These are phyloP conservation scores for Leccinum uliginosum DNA, from an alignment of 768 basidiomycete species.

Conservation along the genomic window DNA sequence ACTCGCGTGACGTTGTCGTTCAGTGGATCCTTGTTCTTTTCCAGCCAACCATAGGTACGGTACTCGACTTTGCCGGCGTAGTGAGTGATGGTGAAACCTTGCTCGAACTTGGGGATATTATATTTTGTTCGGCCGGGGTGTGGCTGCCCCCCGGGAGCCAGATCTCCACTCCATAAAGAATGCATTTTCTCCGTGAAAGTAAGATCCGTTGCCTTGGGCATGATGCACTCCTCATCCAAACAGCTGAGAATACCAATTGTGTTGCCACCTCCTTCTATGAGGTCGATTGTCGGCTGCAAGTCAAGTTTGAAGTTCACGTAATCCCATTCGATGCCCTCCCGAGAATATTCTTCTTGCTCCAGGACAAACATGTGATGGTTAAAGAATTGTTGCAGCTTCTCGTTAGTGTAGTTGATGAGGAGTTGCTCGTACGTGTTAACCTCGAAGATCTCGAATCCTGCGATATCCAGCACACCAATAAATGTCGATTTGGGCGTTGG, in stretches of 20 bases:
- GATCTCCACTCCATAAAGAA: constrained; percentile 57
- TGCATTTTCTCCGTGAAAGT: constrained; percentile 95
- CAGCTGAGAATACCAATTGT: constrained; percentile 88
- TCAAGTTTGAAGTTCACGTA: constrained; percentile 98
- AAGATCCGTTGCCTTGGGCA: constrained; percentile 96
- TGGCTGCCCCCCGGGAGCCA: constrained; percentile 39
- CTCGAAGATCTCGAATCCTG: constrained; percentile 97
- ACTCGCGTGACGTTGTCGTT: constrained; percentile 94
- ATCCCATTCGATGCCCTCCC: constrained; percentile 96
- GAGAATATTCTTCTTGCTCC: constrained; percentile 96
- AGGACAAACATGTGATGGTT: constrained; percentile 99
- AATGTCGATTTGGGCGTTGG: constrained; percentile 90
- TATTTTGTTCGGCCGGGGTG: constrained; percentile 85
- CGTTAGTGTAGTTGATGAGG: constrained; percentile 98
- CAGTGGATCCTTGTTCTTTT: constrained; percentile 99
- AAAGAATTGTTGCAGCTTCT: constrained; percentile 96
- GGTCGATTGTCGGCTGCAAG: constrained; percentile 95
- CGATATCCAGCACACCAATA: constrained; percentile 98
- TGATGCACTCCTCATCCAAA: constrained; percentile 97
- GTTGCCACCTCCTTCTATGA: constrained; percentile 76
- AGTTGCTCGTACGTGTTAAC: constrained; percentile 96
- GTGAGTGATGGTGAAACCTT: constrained; percentile 93
- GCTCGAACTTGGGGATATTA: constrained; percentile 80
- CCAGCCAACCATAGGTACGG: constrained; percentile 92
- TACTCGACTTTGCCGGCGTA: constrained; percentile 98